These are phyloP conservation scores for Kodamaea anthophila DNA, from an alignment of 1,139 yeast species.

Conservation along the genomic window DNA sequence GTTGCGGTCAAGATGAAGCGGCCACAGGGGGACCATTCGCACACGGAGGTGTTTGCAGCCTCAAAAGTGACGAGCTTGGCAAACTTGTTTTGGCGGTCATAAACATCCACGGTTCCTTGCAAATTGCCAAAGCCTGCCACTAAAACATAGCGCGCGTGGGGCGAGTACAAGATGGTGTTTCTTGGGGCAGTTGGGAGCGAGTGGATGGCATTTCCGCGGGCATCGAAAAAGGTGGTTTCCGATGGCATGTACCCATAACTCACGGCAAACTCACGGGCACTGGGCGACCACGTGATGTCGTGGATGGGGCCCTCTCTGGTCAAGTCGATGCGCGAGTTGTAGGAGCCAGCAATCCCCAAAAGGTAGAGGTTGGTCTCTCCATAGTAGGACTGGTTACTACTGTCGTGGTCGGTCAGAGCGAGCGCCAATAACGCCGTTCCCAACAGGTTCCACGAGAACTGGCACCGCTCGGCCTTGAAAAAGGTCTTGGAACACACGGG, in stretches of 20 bases:
- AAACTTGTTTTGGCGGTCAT: conserved; percentile 88
- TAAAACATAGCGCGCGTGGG: conserved; percentile 84
- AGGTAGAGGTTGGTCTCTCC: conserved; percentile 93
- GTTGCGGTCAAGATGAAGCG: conserved; percentile 91
- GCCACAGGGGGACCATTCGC: conserved; percentile 99
- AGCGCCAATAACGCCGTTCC: conserved; percentile 93
- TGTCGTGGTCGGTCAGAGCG: conserved; percentile 94
- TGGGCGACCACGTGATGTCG: conserved; percentile 96
- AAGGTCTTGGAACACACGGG: conserved; percentile 85
- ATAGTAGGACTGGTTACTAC: conserved; percentile 88
- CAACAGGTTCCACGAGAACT: conserved; percentile 84
- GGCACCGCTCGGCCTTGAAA: conserved; percentile 93
- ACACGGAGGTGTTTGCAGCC: conserved; percentile 90
- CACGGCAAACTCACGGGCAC: conserved; percentile 94
- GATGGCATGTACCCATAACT: conserved; percentile 98
- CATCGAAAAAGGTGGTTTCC: conserved; percentile 88
- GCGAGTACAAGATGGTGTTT: conserved; percentile 87
- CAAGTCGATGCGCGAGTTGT: conserved; percentile 81
- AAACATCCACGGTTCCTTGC: conserved; percentile 93
- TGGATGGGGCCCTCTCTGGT: conserved; percentile 95
- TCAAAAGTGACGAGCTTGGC: conserved; percentile 73
- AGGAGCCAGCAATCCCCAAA: conserved; percentile 87
- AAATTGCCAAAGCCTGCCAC: conserved; percentile 98
- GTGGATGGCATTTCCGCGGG: conserved; percentile 84
- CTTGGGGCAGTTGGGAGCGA: conserved; percentile 83